Base-by-base conservation (phyloP, 176 grass and related monocot genomes). In the Dendrocalamus sinicus region DNA sequence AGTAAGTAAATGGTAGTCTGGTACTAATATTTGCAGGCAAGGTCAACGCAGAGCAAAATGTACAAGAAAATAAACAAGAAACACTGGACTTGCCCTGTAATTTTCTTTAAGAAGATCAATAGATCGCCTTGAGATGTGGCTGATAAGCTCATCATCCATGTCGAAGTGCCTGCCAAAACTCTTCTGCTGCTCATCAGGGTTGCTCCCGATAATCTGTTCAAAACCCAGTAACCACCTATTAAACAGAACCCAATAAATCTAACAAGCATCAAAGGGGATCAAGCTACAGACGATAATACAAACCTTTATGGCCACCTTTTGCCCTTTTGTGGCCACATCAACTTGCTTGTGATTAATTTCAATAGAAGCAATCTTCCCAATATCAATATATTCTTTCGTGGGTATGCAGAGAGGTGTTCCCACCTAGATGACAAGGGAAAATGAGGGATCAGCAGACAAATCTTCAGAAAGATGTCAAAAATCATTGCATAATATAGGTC, bases 331-430 rank as follows among this genome's bases (percentile, higher is more conserved):
- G 17, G 94, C 94, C 43, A 22, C 70, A 12, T 97, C 94, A 23
- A 97, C 94, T 58, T 97, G 94, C 51, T 97, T 97, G 66, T 97
- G 94, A 70, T 97, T 97, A 66, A 97, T 97, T 86, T 97, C 94
- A 48, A 97, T 85, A 6, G 94, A 97, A 10, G 92, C 89, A 62
- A 97, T 97, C 88, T 85, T 97, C 30, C 94, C 94, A 88, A 97
- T 94, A 75, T 93, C 94, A 41, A 96, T 96, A 76, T 65, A 93
- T 15, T 93, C 91, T 73, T 86, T 87, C 3, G 73, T 89, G 76
- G 94, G 94, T 78, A 96, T 88, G 83, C 94, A 96, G 23, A 96
- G 84, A 67, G 94, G 94, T 17, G 92, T 92, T 19, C 94, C 94
- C 50, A 97, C 79, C 94, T 97, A 94, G 30, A 83, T n/a, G 12